Evolutionary conservation across 768 basidiomycete species (phyloP), one percentile per base, ranked within the genome.

Genomic region (Hirschioporus abietinus): DNA sequence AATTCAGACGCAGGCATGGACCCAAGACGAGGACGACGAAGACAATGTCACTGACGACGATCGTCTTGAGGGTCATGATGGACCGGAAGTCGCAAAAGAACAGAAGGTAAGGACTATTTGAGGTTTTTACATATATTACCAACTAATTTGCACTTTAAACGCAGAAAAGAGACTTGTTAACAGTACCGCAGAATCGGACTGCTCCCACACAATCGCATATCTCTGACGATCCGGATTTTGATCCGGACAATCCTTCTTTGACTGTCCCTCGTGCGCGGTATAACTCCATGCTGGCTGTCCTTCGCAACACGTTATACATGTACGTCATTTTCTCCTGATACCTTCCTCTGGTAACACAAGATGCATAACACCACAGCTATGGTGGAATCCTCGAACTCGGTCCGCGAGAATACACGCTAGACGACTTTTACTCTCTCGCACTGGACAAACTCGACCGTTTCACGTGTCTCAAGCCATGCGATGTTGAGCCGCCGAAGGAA

Each of bases 351-450:
- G 24, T 52, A 12, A 9, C 60, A 36, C 15, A 35, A 42, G 58
- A 67, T 18, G 36, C 65, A 57, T 23, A 27, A 36, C 15, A 17
- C 2, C 35, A 2, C 67, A 92, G 92, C 65, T 96, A 96, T 71
- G 93, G 95, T 10, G 94, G 95, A 0, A 96, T 96, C 20, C 90
- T 87, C 70, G 95, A 96, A 75, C 83, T 86, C 18, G 90, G 92
- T 0, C 82, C 90, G 15, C 84, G 86, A 25, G 95, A 97, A 75
- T 95, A 91, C 70, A 96, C 94, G 0, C 79, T 97, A 7, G 93
- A 95, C 72, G 95, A 96, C 71, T 97, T 96, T 72, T 81, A 94
- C 76, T 81, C 85, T 1, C 76, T 97, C 12, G 84, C 88, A 66
- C 81, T 97, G 23, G 93, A 95, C 72, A 96, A 96, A 75, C 78